These are phyloP conservation scores for Cryptococcus sp. DNA, from an alignment of 1,284 basidiomycete genomes.

Conservation along the genomic window DNA sequence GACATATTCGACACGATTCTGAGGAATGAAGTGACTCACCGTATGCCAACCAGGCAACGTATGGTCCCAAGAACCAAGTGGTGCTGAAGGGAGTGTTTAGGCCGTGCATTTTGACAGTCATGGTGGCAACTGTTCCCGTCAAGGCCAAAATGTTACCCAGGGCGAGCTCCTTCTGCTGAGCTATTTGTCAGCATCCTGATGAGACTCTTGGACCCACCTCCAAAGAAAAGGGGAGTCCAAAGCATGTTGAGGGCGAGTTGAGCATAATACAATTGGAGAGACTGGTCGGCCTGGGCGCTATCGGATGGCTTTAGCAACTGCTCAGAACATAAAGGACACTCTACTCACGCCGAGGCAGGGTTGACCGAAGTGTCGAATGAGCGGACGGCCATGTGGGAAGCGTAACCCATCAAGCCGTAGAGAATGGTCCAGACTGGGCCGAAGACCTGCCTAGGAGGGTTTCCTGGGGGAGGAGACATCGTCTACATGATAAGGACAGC, in stretches of 20 bases:
- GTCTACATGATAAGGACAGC: conserved; percentile 9
- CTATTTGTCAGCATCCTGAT: conserved; percentile 4
- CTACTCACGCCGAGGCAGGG: conserved; percentile 50
- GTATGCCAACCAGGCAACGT: conserved; percentile 53
- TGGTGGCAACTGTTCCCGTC: conserved; percentile 59
- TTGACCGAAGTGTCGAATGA: conserved; percentile 54
- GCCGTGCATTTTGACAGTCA: conserved; percentile 62
- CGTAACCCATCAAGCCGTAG: conserved; percentile 63
- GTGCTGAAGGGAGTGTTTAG: conserved; percentile 53
- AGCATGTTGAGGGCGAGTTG: conserved; percentile 64
- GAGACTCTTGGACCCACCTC: conserved; percentile 44
- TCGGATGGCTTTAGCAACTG: conserved; percentile 2
- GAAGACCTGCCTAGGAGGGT: conserved; percentile 56
- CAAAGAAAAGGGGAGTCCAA: conserved; percentile 73
- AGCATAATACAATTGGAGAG: conserved; percentile 63
- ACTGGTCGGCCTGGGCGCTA: conserved; percentile 54
- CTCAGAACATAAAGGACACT: neutral
- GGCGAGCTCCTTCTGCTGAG: conserved; percentile 55
- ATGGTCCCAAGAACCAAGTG: conserved; percentile 59
- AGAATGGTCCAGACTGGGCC: conserved; percentile 51
- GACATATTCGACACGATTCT: no score
- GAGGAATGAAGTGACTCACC: conserved; percentile 22
- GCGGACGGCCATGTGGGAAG: conserved; percentile 62
- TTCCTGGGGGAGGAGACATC: conserved; percentile 37
- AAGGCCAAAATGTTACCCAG: conserved; percentile 60